These are phyloP conservation scores for Boeremia lycopersici DNA, from an alignment of 2,329 filamentous ascomycete genomes.

Conservation along the genomic window DNA sequence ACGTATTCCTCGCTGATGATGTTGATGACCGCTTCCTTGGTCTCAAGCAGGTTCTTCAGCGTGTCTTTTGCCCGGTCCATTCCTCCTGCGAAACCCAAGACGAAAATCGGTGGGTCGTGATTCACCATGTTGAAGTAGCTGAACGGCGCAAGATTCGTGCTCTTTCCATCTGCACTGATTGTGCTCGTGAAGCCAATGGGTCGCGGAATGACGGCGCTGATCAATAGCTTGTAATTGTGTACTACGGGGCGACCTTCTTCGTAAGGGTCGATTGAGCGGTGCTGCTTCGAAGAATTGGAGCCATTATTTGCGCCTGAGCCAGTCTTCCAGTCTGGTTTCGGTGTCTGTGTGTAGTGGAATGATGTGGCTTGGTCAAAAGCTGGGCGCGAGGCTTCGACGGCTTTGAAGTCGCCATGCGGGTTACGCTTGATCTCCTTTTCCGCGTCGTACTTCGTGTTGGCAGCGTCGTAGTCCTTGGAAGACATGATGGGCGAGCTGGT, in stretches of 20 bases:
- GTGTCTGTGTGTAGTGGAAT: constrained; percentile 67
- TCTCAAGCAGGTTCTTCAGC: constrained; percentile 73
- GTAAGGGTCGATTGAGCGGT: constrained; percentile 83
- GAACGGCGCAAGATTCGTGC: constrained; percentile 83
- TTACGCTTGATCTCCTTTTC: constrained; percentile 63
- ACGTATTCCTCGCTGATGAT: constrained; percentile 84
- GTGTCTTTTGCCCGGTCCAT: constrained; percentile 75
- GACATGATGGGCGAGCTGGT: constrained; percentile 6
- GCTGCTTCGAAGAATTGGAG: constrained; percentile 60
- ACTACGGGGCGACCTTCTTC: constrained; percentile 68
- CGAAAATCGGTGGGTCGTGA: constrained; percentile 87
- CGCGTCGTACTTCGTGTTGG: constrained; percentile 48
- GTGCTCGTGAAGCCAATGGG: constrained; percentile 74
- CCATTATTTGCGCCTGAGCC: constrained; percentile 69
- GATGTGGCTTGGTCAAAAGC: constrained; percentile 59
- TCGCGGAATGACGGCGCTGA: constrained; percentile 80
- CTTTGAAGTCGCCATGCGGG: constrained; percentile 76
- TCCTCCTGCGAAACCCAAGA: constrained; percentile 64
- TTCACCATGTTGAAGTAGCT: constrained; percentile 83
- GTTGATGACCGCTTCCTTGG: constrained; percentile 77
- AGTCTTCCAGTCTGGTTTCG: constrained; percentile 68
- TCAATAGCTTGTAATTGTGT: constrained; percentile 91
- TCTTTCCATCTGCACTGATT: constrained; percentile 63
- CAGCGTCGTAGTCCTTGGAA: constrained; percentile 2
- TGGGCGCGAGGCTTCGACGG: constrained; percentile 69